Evolutionary conservation across 257 asterid genomes (phyloP), one percentile per base, ranked within the genome.

Genomic region (Cordia subcordata): DNA sequence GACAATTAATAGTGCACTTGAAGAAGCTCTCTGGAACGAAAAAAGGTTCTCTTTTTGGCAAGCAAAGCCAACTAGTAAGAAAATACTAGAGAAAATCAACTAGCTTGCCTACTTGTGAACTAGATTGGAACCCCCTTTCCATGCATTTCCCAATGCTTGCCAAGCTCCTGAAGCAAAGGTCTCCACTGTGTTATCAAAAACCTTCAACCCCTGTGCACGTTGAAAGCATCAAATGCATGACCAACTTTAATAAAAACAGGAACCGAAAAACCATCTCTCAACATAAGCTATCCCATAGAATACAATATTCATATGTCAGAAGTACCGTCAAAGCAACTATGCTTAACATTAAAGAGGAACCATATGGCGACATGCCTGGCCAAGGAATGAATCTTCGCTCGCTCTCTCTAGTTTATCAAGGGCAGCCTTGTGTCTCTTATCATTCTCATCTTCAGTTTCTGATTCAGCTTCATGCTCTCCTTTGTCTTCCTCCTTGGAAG

Each of bases 121-220:
- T 44, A 86, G 75, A 73, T 70, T 70, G 55, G 88, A 88, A 69
- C 89, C 74, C 74, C 94, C 99, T 89, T 79, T 93, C 82, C 76
- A 86, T 49, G 96, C 97, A 81, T 79, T 81, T 83, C 99, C 99
- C 20, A 93, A 66, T 72, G 94, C 99, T 72, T 78, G 81, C 99
- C 99, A 93, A 73, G 99, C 99, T 71, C 97, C 97, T 20, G 97
- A 75, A 68, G 99, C 79, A 71, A 93, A 73, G 57, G 83, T 84
- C 72, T 89, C 99, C 64, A 93, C 95, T 44, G 87, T 84, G 54
- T 79, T 71, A 74, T 93, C 96, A 23, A 93, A 59, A 63, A 66
- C 94, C 84, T 80, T 89, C 83, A 93, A 64, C 53, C 97, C 97
- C 99, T 93, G 90, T 75, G 80, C 46, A 12, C 8, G 50, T 17